A percentile compares a stretch with the other conserved stretches of the same genome.
phyloP scores from a whole-genome alignment of 208 protist genomes.

The Sergeia podlipaevii region DNA sequence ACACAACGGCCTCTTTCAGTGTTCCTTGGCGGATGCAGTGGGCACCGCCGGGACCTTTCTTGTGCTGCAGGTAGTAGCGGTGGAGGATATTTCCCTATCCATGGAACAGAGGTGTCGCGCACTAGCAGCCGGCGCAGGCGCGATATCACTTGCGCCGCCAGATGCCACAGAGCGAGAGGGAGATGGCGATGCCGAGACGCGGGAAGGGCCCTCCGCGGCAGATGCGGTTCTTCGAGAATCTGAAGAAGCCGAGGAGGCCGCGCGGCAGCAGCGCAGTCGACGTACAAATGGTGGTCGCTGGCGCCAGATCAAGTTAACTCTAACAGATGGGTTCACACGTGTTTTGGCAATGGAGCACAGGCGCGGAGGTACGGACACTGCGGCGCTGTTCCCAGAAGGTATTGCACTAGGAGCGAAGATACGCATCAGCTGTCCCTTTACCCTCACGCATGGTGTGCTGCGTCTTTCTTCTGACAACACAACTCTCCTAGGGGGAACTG shows the following conservation, averaged over 20 bases:
- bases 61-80: slow-evolving; percentile 53
- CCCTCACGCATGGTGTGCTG: slow-evolving; percentile 31
- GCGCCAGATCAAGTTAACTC: slow-evolving; percentile 37
- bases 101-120: slow-evolving; percentile 40
- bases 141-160: not conserved
- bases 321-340: slow-evolving; percentile 73
- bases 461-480: slow-evolving; percentile 43
- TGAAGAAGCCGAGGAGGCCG: slow-evolving; percentile 25
- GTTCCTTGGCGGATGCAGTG: not conserved
- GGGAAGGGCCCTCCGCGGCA: slow-evolving; percentile 16
- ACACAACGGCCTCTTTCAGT: slow-evolving; percentile 6
- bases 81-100: slow-evolving; percentile 56
- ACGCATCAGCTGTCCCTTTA: slow-evolving; percentile 13
- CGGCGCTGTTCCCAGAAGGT: slow-evolving; percentile 28
- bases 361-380: not conserved
- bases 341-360: slow-evolving; percentile 52
- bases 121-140: slow-evolving; percentile 14
- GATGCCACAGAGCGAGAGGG: not conserved
- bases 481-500: slow-evolving; percentile 40
- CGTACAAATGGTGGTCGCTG: slow-evolving; percentile 18
- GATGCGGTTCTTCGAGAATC: slow-evolving; percentile 29
- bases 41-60: not conserved
- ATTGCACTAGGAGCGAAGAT: slow-evolving; percentile 60
- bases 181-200: not conserved
- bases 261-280: slow-evolving; percentile 11